Evolutionary conservation across 1,284 basidiomycete species (phyloP), one percentile per base, ranked within the genome.

Genomic region (Irpex rosettiformis): DNA sequence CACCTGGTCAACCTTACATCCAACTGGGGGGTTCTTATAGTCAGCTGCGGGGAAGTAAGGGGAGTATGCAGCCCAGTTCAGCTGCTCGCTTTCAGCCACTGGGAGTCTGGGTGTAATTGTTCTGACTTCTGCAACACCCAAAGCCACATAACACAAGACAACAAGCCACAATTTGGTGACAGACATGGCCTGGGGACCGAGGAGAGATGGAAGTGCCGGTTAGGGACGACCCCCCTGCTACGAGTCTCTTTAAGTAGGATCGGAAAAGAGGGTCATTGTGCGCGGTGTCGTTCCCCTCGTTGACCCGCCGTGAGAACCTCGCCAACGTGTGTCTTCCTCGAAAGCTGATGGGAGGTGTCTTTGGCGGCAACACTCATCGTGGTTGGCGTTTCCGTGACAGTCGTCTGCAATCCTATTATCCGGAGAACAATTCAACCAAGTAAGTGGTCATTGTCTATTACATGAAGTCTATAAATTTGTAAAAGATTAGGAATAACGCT

Each of bases 1-100:
- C 16, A 82, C 86, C 74, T 88, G 87, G 40, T 75, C 77, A n/a
- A 89, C 71, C 33, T 69, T 66, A 67, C 88, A 89, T 40, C 69
- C 68, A 10, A 65, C 60, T 1, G 84, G 84, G 0, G 81, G 80
- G 0, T 69, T 55, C 2, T 61, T 55, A 64, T 88, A 88, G n/a
- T 69, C 65, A 3, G 72, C 75, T 3, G 76, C 77, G 1, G 84
- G 67, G 59, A 77, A 81, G 66, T 80, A 88, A 0, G 86, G 86
- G 10, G 84, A 79, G 65, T 86, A 86, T 55, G 80, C 74, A 5
- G 77, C 82, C 86, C 85, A 87, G 4, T 74, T 68, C 21, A 62
- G 70, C 51, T 76, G 61, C 3, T 66, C 52, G 25, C 55, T 55
- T 21, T 56, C 42, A 16, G 66, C 61, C 10, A 71, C 59, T 4